Evolutionary conservation across 768 basidiomycete species (phyloP).

Genomic region (Chalciporus sphaerocephalus): DNA sequence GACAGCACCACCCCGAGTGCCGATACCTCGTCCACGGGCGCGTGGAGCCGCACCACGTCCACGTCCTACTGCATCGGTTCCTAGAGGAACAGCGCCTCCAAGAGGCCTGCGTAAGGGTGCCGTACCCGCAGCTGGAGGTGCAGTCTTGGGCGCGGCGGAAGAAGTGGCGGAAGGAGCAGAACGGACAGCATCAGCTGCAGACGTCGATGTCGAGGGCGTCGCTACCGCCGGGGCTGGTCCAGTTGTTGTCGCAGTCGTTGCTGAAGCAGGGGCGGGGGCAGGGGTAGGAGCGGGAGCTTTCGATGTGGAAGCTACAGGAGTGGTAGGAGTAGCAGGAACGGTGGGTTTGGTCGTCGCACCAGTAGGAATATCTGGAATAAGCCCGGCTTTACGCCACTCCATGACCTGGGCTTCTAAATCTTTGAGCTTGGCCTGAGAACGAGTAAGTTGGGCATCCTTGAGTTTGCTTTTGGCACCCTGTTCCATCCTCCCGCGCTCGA

Average conservation of each 20-base stretch:
- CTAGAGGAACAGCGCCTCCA: constrained; percentile 27
- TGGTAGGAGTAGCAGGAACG: constrained; percentile 21
- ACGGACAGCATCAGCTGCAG: neutral
- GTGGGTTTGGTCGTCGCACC: constrained; percentile 11
- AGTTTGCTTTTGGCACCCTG: constrained; percentile 55
- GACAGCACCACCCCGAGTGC: constrained; percentile 30
- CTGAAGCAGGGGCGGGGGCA: neutral
- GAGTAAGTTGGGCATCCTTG: constrained; percentile 68
- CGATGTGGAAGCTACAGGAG: constrained; percentile 28
- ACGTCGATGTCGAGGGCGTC: constrained; percentile 6
- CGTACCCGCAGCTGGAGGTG: constrained; percentile 24
- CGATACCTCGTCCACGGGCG: constrained; percentile 28
- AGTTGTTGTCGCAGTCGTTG: neutral
- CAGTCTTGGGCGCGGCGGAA: constrained; percentile 18
- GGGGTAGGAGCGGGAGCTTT: constrained; percentile 6
- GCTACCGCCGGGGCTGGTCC: constrained; percentile 11
- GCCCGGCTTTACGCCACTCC: constrained; percentile 50
- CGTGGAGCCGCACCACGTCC: constrained; percentile 39
- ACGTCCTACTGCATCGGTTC: constrained; percentile 22
- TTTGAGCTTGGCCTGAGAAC: constrained; percentile 57
- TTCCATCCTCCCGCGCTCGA: constrained; percentile 68
- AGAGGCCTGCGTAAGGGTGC: constrained; percentile 31
- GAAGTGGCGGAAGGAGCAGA: constrained; percentile 17
- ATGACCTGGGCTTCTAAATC: constrained; percentile 62
- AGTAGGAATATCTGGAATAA: constrained; percentile 36